phyloP scores from a whole-genome alignment of 805 yeast species.

The Teunomyces cretensis region DNA sequence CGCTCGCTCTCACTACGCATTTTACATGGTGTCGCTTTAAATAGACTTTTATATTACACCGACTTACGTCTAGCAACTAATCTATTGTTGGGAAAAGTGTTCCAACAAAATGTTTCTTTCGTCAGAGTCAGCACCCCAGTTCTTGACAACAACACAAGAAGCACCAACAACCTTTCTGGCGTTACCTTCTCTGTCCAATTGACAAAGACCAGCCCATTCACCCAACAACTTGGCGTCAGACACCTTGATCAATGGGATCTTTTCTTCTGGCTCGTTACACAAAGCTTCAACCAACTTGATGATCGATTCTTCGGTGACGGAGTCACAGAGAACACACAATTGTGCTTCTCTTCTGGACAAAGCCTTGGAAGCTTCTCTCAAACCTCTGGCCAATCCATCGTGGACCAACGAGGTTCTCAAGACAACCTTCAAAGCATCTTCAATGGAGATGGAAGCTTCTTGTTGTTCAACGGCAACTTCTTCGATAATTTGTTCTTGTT shows the following conservation, averaged over 20 bases:
- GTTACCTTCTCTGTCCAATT: constrained; percentile 99
- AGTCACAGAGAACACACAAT: constrained; percentile 94
- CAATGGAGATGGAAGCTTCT: constrained; percentile 88
- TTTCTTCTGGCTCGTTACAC: constrained; percentile 95
- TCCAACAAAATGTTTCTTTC: constrained; percentile 96
- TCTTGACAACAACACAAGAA: constrained; percentile 98
- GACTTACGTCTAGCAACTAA: constrained; percentile 4
- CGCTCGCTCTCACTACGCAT: background rate
- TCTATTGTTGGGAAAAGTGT: constrained; percentile 79
- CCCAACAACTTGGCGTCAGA: constrained; percentile 99
- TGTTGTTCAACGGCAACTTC: constrained; percentile 83
- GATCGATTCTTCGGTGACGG: constrained; percentile 97
- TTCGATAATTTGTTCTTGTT: constrained; percentile 79
- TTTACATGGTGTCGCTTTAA: too few relatives aligned
- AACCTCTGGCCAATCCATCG: constrained; percentile 99
- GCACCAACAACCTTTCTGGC: constrained; percentile 99
- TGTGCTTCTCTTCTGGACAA: constrained; percentile 96
- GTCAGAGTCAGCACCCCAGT: constrained; percentile 99
- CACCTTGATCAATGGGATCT: constrained; percentile 98
- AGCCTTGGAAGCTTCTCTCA: constrained; percentile 99
- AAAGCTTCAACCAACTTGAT: constrained; percentile 98
- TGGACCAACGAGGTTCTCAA: constrained; percentile 96
- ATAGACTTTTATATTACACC: constrained; percentile 3
- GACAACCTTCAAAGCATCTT: constrained; percentile 97
- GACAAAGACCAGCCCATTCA: constrained; percentile 99